Percentiles rank a stretch among this genome's conserved stretches.
These are phyloP conservation scores for Vitis hybrid DNA, from an alignment of 177 flowering plant species.

Conservation along the genomic window DNA sequence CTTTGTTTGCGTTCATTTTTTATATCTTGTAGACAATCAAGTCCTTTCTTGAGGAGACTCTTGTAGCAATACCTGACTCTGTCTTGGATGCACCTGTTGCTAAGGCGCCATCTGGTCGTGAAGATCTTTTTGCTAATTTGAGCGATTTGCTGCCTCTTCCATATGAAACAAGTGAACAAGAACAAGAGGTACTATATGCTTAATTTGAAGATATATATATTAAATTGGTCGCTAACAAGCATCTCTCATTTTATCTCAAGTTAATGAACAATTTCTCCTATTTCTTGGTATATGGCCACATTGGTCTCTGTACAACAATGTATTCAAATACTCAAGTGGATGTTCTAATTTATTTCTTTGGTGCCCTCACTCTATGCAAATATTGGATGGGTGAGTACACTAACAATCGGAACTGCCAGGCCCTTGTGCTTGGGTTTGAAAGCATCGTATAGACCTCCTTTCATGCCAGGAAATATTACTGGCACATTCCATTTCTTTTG, in stretches of 20 bases:
- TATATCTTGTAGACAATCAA: conserved; percentile 61
- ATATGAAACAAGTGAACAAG: conserved; percentile 38
- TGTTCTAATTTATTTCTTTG: background rate
- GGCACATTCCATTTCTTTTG: too few species aligned
- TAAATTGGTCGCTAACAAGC: background rate
- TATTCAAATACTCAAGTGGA: background rate
- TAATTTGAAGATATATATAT: conserved; percentile 12
- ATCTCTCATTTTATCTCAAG: background rate
- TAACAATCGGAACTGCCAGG: too few species aligned
- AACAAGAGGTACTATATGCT: conserved; percentile 45
- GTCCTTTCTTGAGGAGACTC: conserved; percentile 77
- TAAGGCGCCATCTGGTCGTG: conserved; percentile 28
- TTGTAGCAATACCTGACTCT: conserved; percentile 72
- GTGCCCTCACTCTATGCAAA: too few species aligned
- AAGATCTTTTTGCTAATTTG: conserved; percentile 53
- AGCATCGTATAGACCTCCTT: too few species aligned
- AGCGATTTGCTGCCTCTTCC: conserved; percentile 61
- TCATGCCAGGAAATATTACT: too few species aligned
- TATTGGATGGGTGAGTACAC: too few species aligned
- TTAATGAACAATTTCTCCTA: background rate
- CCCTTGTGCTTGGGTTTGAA: too few species aligned
- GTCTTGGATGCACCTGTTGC: conserved; percentile 70
- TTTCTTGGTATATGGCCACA: conserved; percentile 2
- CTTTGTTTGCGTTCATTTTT: background rate
- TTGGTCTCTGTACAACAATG: conserved; percentile 1